Base-by-base conservation (phyloP, 306 rosid species). In the Ormosia semicastrata region DNA sequence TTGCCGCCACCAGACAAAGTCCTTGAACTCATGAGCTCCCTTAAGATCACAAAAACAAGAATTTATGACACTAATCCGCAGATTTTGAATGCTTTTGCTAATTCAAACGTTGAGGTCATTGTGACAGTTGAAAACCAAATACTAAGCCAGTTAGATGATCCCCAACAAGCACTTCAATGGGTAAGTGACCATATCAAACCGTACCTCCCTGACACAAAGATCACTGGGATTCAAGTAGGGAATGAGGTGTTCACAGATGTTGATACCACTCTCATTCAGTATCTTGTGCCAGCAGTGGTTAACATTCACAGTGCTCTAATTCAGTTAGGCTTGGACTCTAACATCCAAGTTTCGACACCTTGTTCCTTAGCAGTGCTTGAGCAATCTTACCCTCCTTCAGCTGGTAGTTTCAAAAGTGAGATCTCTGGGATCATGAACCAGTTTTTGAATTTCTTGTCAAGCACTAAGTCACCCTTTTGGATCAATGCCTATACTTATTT, bases 201-300 rank as follows among this genome's bases (percentile, higher is more conserved):
- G 0, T 95, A 87, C 68, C 58, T 90, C 1, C 98, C 99, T 1
- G 86, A 75, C 11, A 88, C 98, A 9, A 84, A 82, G 69, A 95
- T 95, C 86, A 93, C 98, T 0, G 97, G 94, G 18, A 95, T 95
- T 57, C 98, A 95, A 0, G 97, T 95, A 4, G 99, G 99, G 14
- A 95, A 95, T 46, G 99, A 95, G 75, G 83, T 95, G 10, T 91
- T 82, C 91, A 95, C 94, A 0, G 94, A 82, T 7, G 88, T 49
- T 1, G 97, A 89, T 41, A 46, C 79, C 2, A 70, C 83, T 3
- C 81, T 91, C 0, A 77, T 90, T 64, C 77, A 85, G 44, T 84
- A 79, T 66, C 97, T 95, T 39, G 92, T 95, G 6, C 99, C 98
- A 9, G 97, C 94, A 43, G 90, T 92, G 88, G 73, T 84, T 54